Base-by-base conservation (phyloP, 2,329 filamentous ascomycete species). In the Colletotrichum salicis region DNA sequence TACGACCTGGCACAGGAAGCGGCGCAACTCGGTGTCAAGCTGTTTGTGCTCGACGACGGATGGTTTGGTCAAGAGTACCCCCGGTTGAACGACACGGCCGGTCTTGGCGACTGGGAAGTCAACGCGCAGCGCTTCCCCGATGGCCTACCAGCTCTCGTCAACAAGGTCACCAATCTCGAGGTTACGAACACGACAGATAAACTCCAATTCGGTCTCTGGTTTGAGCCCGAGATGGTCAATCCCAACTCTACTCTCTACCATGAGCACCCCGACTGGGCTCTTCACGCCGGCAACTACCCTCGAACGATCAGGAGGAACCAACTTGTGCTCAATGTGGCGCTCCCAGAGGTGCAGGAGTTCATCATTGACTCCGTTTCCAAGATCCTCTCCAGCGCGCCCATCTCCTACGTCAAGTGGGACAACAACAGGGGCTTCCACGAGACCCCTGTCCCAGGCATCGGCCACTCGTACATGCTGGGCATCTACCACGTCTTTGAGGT, bases 171-270 rank as follows among this genome's bases (percentile, higher is more conserved):
- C 5, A 80, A 82, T 8, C 82, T 90, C 6, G 81, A 84, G 3
- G 84, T 85, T 0, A 79, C 83, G 2, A 85, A 87, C 35, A 83
- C 86, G 0, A 83, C 84, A 0, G 80, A 82, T 0, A 83, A 86
- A 2, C 78, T 92, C 58, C 83, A 85, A 13, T 92, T 92, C 73
- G 90, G 90, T 19, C 83, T 92, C 4, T 92, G 90, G 90, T 84
- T 92, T 2, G 91, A 92, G 76, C 90, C 90, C 0, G 90, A 92
- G 75, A 92, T 92, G 91, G 86, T 92, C 61, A 91, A 89, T 68
- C 87, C 88, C 1, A 87, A 89, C 64, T 92, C 90, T 0, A 86
- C 83, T 2, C 82, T 92, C 2, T 92, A 92, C 76, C 78, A 84
- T 1, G 80, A 88, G 56, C 90, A 92, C 74, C 90, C 90, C 0